Evolutionary conservation across 768 basidiomycete species (phyloP).

Genomic region (Asterophora lycoperdoides): DNA sequence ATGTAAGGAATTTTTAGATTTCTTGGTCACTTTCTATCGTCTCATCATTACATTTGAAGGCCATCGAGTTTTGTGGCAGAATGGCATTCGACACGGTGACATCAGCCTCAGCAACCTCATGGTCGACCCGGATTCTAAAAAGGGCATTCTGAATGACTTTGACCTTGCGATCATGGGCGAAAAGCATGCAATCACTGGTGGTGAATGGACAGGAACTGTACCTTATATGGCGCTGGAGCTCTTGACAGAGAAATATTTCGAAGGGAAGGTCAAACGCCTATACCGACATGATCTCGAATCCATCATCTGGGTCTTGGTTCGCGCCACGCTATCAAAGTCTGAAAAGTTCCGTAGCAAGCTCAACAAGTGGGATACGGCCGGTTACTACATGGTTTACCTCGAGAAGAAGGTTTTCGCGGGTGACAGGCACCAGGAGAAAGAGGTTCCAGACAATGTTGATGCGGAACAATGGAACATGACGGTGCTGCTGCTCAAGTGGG

Average conservation of each 20-base stretch:
- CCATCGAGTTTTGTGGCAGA: not conserved
- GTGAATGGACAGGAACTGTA: not conserved
- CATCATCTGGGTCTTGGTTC: slow-evolving; percentile 5
- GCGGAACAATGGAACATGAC: not conserved
- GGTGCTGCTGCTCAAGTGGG: not conserved
- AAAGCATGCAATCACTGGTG: not conserved
- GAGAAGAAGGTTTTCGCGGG: not conserved
- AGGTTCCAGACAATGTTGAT: not conserved
- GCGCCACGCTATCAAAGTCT: not conserved
- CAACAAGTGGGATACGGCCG: not conserved
- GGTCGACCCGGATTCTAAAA: not conserved
- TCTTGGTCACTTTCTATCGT: not conserved
- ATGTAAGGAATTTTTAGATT: not conserved
- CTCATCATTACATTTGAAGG: not conserved
- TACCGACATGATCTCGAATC: slow-evolving; percentile 9
- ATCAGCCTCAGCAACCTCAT: slow-evolving; percentile 2
- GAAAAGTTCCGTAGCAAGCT: not conserved
- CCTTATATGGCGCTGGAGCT: slow-evolving; percentile 7
- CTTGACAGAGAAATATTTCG: not conserved
- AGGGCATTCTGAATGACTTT: slow-evolving; percentile 3
- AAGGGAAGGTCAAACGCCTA: not conserved
- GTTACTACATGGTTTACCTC: not conserved
- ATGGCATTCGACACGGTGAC: not conserved
- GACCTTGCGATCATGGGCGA: not conserved
- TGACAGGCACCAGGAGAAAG: too few relatives aligned